Evolutionary conservation across 1,139 yeast species (phyloP), one percentile per base, ranked within the genome.

Genomic region (Pichia sp.): DNA sequence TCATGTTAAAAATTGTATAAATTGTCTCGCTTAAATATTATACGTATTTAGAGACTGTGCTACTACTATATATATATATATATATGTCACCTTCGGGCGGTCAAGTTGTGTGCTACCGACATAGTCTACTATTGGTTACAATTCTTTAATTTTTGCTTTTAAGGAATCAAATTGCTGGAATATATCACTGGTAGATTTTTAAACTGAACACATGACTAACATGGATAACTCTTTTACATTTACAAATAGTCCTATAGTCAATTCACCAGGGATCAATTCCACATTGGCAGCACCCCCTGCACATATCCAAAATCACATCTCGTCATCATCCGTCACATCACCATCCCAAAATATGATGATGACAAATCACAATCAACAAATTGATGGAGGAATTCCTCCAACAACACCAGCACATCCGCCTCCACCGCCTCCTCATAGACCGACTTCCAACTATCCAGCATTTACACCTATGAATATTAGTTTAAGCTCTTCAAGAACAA

Each of bases 401-500:
- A 30, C 27, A 29, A 30, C 30, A 20, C 38, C 38, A 25, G 28
- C 2, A 6, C 45, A 37, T 10, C 38, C 28, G 8, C 42, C 34
- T 8, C n/a, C 30, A 25, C 37, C 41, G 2, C 41, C 39, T 7
- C 39, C 39, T 16, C 43, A 41, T 26, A 35, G 39, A 31, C 25
- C 30, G 7, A 33, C 12, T 27, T 9, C 23, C 34, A 31, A 31
- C 23, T 31, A 23, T 31, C 10, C 22, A 10, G 22, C 6, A 31
- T n/a, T 10, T 7, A n/a, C 34, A 10, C 7, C 34, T 23, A 31
- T 31, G 7, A 9, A 6, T 9, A 26, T 9, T 26, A 26, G 9
- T 9, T 23, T 11, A 4, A 33, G 12, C 20, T 9, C 39, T 16
- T 25, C 39, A 28, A 11, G 24, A 8, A 16, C 25, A 30, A 16